A percentile compares a stretch with the other conserved stretches of the same genome.
Conservation (phyloP, 202 grass and related monocot genomes). For the Schoenoplectus triqueter region DNA sequence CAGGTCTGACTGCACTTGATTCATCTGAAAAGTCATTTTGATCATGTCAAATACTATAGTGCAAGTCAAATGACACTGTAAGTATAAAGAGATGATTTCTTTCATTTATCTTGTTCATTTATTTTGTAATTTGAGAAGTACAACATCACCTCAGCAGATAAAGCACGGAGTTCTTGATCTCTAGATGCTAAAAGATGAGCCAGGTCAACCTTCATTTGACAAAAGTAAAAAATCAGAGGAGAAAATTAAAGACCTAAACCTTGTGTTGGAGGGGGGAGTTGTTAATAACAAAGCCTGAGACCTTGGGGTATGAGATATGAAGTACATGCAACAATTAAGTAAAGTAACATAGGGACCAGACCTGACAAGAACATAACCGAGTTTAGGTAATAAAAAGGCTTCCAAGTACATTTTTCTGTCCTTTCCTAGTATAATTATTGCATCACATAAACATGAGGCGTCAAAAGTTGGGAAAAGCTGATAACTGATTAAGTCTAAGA, state of each 20-base stretch:
- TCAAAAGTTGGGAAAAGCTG: neutral
- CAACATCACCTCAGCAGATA: constrained; percentile 80
- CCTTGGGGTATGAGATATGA: too few relatives aligned
- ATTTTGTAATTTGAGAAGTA: constrained; percentile 6
- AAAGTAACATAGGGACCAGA: neutral
- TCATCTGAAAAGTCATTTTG: constrained; percentile 65
- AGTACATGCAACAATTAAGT: neutral
- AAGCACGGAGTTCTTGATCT: constrained; percentile 94
- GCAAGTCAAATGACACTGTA: neutral
- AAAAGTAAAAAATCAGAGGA: constrained; percentile 31
- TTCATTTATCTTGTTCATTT: constrained; percentile 16
- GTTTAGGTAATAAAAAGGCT: constrained; percentile 11
- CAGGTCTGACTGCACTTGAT: constrained; percentile 94
- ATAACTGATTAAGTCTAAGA: constrained; percentile 19
- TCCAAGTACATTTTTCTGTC: neutral
- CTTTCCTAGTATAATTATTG: neutral
- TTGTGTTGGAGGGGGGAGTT: neutral
- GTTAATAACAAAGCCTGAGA: too few relatives aligned
- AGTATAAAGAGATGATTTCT: neutral
- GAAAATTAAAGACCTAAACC: neutral
- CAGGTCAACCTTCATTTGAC: constrained; percentile 77
- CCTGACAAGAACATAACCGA: neutral
- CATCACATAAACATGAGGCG: neutral
- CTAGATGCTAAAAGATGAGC: constrained; percentile 92
- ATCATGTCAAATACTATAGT: constrained; percentile 36